These are phyloP conservation scores for Ceratocystiopsis sp. DNA, from an alignment of 2,329 filamentous ascomycete genomes.

Conservation along the genomic window DNA sequence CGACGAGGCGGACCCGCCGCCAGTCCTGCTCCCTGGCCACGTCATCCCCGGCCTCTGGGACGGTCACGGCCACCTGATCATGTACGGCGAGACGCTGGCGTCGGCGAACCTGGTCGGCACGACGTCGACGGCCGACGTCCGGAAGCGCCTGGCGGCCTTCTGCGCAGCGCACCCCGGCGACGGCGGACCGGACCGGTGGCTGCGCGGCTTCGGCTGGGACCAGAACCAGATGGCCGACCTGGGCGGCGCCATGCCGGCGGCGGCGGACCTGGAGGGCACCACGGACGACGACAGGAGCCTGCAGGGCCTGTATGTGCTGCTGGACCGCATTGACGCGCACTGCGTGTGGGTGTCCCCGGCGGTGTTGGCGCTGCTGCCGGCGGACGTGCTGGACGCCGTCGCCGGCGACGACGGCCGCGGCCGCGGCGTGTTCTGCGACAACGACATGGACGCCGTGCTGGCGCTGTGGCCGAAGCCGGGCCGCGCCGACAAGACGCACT, in stretches of 20 bases:
- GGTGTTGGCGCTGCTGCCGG: slow-evolving; percentile 42
- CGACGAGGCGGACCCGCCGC: slow-evolving; percentile 14
- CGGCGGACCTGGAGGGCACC: slow-evolving; percentile 37
- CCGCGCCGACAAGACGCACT: slow-evolving; percentile 32
- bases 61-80: slow-evolving; percentile 49
- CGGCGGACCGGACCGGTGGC: slow-evolving; percentile 40
- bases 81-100: slow-evolving; percentile 49
- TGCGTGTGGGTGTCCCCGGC: slow-evolving; percentile 52
- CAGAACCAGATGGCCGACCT: slow-evolving; percentile 34
- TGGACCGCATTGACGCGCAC: slow-evolving; percentile 53
- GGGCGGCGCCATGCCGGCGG: slow-evolving; percentile 43
- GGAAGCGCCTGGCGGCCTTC: slow-evolving; percentile 33
- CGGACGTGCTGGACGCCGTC: slow-evolving; percentile 19
- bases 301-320: slow-evolving; percentile 44
- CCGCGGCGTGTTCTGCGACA: slow-evolving; percentile 55
- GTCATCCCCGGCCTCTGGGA: slow-evolving; percentile 55
- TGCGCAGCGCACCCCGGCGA: slow-evolving; percentile 29
- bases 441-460: slow-evolving; percentile 48
- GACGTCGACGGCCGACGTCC: slow-evolving; percentile 35
- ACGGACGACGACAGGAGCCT: slow-evolving; percentile 26
- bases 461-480: slow-evolving; percentile 39
- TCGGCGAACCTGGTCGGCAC: slow-evolving; percentile 48
- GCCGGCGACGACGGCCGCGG: slow-evolving; percentile 35
- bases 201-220: slow-evolving; percentile 54
- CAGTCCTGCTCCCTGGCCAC: slow-evolving; percentile 23